These are phyloP conservation scores for Porodaedalea pini DNA, from an alignment of 1,284 basidiomycete genomes.

Conservation along the genomic window DNA sequence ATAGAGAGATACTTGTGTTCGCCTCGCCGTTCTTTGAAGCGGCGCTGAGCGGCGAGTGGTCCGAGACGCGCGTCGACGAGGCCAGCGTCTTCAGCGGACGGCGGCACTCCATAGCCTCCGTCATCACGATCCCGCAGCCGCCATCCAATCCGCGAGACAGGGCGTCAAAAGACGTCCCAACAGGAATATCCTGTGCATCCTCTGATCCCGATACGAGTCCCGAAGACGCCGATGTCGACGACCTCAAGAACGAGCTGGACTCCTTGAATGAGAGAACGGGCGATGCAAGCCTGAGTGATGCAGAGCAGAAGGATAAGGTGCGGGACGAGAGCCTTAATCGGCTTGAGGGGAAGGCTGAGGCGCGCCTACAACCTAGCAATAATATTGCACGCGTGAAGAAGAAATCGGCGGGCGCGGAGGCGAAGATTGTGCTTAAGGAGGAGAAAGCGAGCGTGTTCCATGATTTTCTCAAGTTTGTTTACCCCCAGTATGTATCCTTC, in stretches of 20 bases:
- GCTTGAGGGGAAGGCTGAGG: constrained; percentile 13
- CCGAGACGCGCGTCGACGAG: constrained; percentile 44
- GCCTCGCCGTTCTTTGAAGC: constrained; percentile 85
- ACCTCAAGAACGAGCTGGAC: constrained; percentile 14
- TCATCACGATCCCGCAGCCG: constrained; percentile 77
- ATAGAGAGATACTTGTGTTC: constrained; percentile 81
- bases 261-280: constrained; percentile 7
- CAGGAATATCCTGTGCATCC: constrained; percentile 55
- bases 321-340: constrained; percentile 10
- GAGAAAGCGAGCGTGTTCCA: constrained; percentile 82
- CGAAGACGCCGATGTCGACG: constrained; percentile 42
- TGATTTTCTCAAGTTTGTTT: constrained; percentile 82
- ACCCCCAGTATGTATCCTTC: constrained; percentile 65
- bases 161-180: constrained; percentile 36
- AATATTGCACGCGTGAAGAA: constrained; percentile 17
- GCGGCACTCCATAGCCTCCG: constrained; percentile 62
- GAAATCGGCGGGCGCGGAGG: constrained; percentile 50
- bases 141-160: constrained; percentile 51
- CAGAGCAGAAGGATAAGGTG: constrained; percentile 2
- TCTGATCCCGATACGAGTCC: constrained; percentile 50
- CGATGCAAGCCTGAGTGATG: constrained; percentile 8
- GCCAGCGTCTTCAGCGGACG: constrained; percentile 28
- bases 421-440: constrained; percentile 78
- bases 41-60: constrained; percentile 76
- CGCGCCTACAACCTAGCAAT: no score